A percentile compares a stretch with the other conserved stretches of the same genome.
Conservation (phyloP, 345 rosid genomes). For the Populus alba region DNA sequence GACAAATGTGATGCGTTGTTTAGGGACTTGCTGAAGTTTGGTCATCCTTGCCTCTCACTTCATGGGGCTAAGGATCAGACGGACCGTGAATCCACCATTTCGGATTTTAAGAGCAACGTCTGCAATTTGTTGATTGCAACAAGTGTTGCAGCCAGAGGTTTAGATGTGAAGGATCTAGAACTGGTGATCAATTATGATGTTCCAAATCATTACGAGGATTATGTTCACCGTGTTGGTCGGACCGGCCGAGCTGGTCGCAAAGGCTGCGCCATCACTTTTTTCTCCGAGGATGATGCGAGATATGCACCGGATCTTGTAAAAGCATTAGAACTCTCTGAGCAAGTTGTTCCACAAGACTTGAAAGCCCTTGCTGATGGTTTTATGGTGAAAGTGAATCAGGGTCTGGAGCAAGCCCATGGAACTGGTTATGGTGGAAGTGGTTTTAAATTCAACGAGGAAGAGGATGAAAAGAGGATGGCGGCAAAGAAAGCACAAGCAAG, state of each 20-base stretch:
- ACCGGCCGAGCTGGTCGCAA: constrained; percentile 95
- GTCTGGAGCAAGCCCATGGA: constrained; percentile 94
- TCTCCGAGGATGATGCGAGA: constrained; percentile 85
- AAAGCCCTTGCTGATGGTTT: constrained; percentile 84
- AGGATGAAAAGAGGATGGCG: constrained; percentile 87
- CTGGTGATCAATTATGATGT: constrained; percentile 83
- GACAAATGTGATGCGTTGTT: constrained; percentile 89
- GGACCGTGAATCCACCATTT: constrained; percentile 86
- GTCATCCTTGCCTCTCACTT: constrained; percentile 92
- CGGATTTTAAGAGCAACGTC: constrained; percentile 88
- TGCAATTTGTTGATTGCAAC: constrained; percentile 90
- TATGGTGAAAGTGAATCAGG: constrained; percentile 90
- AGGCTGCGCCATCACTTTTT: constrained; percentile 93
- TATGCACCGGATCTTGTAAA: constrained; percentile 96
- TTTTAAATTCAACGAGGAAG: constrained; percentile 95
- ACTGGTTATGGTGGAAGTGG: constrained; percentile 99
- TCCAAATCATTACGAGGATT: constrained; percentile 95
- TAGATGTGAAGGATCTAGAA: constrained; percentile 97
- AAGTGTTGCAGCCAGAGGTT: constrained; percentile 94
- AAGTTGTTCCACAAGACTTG: constrained; percentile 86
- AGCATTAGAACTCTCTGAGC: constrained; percentile 94
- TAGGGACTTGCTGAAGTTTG: constrained; percentile 66
- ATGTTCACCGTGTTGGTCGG: constrained; percentile 96
- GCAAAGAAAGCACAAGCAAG: constrained; percentile 96
- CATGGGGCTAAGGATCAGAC: constrained; percentile 97